Evolutionary conservation across 2,329 filamentous ascomycete genomes (phyloP), one percentile per base, ranked within the genome.

Genomic region (Pyricularia grisea): DNA sequence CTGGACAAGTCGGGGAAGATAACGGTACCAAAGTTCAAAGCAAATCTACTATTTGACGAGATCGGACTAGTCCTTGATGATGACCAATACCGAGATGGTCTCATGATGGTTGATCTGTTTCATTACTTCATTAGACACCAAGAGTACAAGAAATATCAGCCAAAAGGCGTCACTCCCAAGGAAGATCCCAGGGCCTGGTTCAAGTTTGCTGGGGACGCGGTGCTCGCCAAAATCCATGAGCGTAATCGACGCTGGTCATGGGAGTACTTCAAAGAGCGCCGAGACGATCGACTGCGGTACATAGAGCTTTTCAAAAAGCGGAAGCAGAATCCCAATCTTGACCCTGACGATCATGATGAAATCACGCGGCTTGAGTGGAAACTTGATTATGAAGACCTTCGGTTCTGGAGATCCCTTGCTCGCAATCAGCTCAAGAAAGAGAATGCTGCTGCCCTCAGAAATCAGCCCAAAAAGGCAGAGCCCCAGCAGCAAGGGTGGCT

Each of bases 91-190:
- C 91, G 96, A 33, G 95, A 99, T 80, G 93, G 91, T 5, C 81
- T 99, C 70, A 99, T 99, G 95, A 92, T 99, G 83, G 92, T 98
- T 1, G 95, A 99, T 77, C 84, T 98, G 2, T 99, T 99, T 82
- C 95, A 99, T 78, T 98, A 97, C 80, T 99, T 98, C 78, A 92
- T 97, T 74, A 90, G 94, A 36, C 95, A 99, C 73, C 95, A 98
- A 78, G 94, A 99, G 77, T 97, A 98, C 82, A 96, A 96, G 77
- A 94, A 91, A 74, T 84, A 93, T 70, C 93, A 97, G 74, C 95
- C 95, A 4, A 95, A 96, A 76, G 89, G 84, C 0, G 86, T 89
- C 70, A 86, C 87, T 0, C 92, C 93, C 0, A 97, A 93, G 76
- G 92, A 98, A 77, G 92, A 98, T 74, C 94, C 95, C 17, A 87